These are phyloP conservation scores for Fagus crenata DNA, from an alignment of 306 rosid genomes.

Conservation along the genomic window DNA sequence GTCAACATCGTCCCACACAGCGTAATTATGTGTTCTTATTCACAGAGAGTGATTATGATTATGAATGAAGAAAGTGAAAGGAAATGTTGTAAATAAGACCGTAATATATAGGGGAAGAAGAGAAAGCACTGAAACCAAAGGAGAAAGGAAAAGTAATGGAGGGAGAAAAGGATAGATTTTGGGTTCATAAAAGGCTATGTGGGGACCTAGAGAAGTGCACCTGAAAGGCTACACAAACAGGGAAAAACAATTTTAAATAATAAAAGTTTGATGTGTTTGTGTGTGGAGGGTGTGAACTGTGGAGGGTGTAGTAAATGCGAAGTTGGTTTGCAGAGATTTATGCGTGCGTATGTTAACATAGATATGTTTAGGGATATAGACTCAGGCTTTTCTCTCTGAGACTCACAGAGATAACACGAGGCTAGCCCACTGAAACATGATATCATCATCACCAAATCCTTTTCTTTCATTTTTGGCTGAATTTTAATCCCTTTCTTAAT, in stretches of 20 bases:
- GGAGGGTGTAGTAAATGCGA: slow-evolving; percentile 28
- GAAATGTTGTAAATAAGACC: neutral
- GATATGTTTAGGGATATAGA: neutral
- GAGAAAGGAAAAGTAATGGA: neutral
- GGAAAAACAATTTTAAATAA: neutral
- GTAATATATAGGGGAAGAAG: slow-evolving; percentile 12
- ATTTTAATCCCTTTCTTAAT: too few relatives aligned
- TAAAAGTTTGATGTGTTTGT: neutral
- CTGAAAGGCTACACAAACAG: slow-evolving; percentile 13
- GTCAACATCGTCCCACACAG: slow-evolving; percentile 25
- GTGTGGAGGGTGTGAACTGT: neutral
- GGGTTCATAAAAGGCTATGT: slow-evolving; percentile 8
- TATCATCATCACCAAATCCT: slow-evolving; percentile 15
- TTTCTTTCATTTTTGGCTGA: neutral
- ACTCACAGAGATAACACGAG: slow-evolving; percentile 15
- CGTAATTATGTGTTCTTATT: neutral
- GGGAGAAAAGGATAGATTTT: neutral
- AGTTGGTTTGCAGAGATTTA: slow-evolving; percentile 32
- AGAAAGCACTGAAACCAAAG: slow-evolving; percentile 39
- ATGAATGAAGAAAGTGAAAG: neutral
- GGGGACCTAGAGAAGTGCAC: slow-evolving; percentile 24
- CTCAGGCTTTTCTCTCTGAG: neutral
- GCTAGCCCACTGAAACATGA: slow-evolving; percentile 8
- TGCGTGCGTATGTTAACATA: slow-evolving; percentile 47
- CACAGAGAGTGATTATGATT: too few relatives aligned